These are phyloP conservation scores for Stellera chamaejasme DNA, from an alignment of 345 rosid genomes.

Conservation along the genomic window DNA sequence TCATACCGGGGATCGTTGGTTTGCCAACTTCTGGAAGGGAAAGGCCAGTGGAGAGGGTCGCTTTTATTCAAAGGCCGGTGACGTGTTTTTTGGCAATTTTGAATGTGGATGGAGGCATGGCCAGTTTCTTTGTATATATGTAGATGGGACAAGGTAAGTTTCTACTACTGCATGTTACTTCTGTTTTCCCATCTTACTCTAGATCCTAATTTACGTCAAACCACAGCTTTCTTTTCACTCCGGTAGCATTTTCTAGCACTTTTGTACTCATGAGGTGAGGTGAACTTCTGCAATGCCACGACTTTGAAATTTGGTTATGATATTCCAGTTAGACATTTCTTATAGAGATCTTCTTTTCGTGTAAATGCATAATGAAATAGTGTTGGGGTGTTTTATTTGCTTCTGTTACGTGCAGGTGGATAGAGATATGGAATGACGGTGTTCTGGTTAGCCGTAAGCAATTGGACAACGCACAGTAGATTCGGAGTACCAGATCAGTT, in stretches of 20 bases:
- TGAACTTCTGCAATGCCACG: too few relatives aligned
- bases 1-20: slow-evolving; percentile 85
- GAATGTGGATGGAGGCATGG: slow-evolving; percentile 95
- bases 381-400: neutral
- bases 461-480: slow-evolving; percentile 24
- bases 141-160: slow-evolving; percentile 73
- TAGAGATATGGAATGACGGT: slow-evolving; percentile 79
- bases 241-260: too few relatives aligned
- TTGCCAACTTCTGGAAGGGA: slow-evolving; percentile 99
- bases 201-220: neutral
- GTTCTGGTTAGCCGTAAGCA: slow-evolving; percentile 46
- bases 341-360: too few relatives aligned
- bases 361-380: too few relatives aligned
- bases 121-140: slow-evolving; percentile 56
- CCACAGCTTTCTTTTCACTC: neutral
- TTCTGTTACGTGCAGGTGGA: slow-evolving; percentile 29
- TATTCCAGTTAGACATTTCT: too few relatives aligned
- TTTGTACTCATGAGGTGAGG: too few relatives aligned
- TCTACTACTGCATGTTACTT: neutral
- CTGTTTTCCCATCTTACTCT: too few relatives aligned
- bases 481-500: too few relatives aligned
- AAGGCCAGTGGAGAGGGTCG: slow-evolving; percentile 92
- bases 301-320: too few relatives aligned
- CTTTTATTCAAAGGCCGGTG: slow-evolving; percentile 82
- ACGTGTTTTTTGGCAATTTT: slow-evolving; percentile 75